Evolutionary conservation across 345 rosid species (phyloP).

Genomic region (Xanthoceras sorbifolium): DNA sequence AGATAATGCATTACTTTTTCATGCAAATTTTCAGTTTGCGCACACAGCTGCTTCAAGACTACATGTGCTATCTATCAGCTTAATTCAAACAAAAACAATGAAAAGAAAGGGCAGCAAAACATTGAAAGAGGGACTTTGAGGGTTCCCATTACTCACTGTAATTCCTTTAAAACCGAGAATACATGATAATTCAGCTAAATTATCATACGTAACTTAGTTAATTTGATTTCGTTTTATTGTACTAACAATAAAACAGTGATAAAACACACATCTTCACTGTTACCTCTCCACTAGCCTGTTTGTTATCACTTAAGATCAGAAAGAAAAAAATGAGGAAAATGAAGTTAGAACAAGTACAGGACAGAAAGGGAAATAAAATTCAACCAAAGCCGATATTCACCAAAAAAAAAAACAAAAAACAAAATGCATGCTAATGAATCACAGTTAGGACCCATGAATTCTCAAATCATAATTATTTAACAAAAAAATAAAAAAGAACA

Average conservation of each 20-base stretch:
- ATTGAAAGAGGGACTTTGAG: not conserved
- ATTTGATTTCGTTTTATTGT: not conserved
- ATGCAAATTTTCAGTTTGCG: not conserved
- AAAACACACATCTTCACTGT: not conserved
- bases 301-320: not conserved
- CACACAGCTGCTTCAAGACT: too few relatives aligned
- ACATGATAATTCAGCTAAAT: not conserved
- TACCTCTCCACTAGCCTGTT: not conserved
- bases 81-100: not conserved
- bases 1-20: not conserved
- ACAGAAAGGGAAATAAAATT: not conserved
- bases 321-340: not conserved
- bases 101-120: not conserved
- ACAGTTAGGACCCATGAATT: not conserved
- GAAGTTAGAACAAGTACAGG: not conserved
- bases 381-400: not conserved
- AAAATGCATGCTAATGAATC: not conserved
- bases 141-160: not conserved
- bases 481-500: not conserved
- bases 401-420: not conserved
- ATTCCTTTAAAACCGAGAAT: not conserved
- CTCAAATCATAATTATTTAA: not conserved
- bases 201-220: not conserved
- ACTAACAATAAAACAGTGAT: not conserved
- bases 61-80: too few relatives aligned